Evolutionary conservation across 371 early-diverging fungal genomes (phyloP).

Genomic region (Mucor saturninus): DNA sequence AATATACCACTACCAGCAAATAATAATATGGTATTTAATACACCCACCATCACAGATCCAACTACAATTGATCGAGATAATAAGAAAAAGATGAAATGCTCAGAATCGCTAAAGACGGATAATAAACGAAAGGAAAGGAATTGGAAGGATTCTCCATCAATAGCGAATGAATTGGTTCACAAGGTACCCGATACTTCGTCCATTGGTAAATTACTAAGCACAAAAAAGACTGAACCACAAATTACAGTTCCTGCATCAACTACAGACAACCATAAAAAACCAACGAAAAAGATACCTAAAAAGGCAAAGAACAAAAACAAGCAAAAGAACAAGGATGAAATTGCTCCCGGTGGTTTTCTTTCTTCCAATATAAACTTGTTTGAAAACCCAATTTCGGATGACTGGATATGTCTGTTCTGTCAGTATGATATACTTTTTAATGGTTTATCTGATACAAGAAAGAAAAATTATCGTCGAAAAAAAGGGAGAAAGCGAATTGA

Average conservation of each 20-base stretch:
- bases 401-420: conserved; percentile 55
- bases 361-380: conserved; percentile 33
- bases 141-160: conserved; percentile 15
- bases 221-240: neutral
- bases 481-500: conserved; percentile 22
- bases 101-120: neutral
- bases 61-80: neutral
- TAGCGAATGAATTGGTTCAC: neutral
- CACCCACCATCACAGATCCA: neutral
- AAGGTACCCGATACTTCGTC: neutral
- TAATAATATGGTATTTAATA: neutral
- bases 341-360: conserved; percentile 29
- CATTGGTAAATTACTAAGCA: neutral
- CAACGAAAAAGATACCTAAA: neutral
- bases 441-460: conserved; percentile 35
- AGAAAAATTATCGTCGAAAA: conserved; percentile 39
- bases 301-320: conserved; percentile 11
- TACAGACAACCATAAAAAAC: neutral
- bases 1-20: conserved; percentile 1
- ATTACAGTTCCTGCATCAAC: neutral
- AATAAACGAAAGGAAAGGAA: conserved; percentile 13
- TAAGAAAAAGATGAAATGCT: conserved; percentile 31
- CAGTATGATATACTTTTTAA: conserved; percentile 44
- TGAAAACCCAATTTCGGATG: conserved; percentile 38
- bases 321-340: conserved; percentile 16